Evolutionary conservation across 805 yeast species (phyloP).

Genomic region (Candida berthetii): DNA sequence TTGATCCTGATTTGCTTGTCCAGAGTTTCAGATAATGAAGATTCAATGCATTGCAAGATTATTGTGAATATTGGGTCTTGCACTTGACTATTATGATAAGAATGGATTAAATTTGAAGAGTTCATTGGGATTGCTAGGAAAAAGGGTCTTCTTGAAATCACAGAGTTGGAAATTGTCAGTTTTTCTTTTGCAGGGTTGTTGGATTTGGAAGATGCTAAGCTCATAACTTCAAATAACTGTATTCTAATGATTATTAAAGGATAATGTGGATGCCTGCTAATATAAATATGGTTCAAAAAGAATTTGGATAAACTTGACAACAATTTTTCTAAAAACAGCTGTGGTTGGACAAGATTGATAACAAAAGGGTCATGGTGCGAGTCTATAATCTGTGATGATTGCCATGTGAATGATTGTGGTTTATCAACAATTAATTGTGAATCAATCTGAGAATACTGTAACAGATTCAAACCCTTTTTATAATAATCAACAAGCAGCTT

Average conservation of each 20-base stretch:
- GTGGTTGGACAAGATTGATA: constrained; percentile 38
- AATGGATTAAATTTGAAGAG: constrained; percentile 61
- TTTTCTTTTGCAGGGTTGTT: constrained; percentile 7
- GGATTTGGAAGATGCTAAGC: constrained; percentile 6
- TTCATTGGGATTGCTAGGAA: constrained; percentile 63
- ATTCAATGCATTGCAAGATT: constrained; percentile 55
- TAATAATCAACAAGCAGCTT: constrained; percentile 29
- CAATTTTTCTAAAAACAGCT: constrained; percentile 41
- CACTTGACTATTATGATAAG: constrained; percentile 23
- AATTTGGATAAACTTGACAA: constrained; percentile 40
- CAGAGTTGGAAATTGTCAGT: constrained; percentile 26
- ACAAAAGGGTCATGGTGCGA: constrained; percentile 20
- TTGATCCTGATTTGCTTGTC: constrained; percentile 35
- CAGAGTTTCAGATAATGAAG: constrained; percentile 37
- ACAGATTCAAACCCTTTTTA: constrained; percentile 49
- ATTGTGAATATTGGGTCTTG: constrained; percentile 42
- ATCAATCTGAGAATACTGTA: constrained; percentile 69
- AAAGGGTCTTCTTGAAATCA: constrained; percentile 52
- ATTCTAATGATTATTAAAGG: constrained; percentile 58
- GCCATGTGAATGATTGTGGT: constrained; percentile 36
- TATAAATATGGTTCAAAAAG: constrained; percentile 60
- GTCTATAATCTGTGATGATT: constrained; percentile 20
- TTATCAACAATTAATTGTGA: constrained; percentile 57
- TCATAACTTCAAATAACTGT: constrained; percentile 56
- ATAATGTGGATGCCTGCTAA: constrained; percentile 56